These are phyloP conservation scores for Venturiaceae sp. DNA, from an alignment of 2,329 filamentous ascomycete species.

Conservation along the genomic window DNA sequence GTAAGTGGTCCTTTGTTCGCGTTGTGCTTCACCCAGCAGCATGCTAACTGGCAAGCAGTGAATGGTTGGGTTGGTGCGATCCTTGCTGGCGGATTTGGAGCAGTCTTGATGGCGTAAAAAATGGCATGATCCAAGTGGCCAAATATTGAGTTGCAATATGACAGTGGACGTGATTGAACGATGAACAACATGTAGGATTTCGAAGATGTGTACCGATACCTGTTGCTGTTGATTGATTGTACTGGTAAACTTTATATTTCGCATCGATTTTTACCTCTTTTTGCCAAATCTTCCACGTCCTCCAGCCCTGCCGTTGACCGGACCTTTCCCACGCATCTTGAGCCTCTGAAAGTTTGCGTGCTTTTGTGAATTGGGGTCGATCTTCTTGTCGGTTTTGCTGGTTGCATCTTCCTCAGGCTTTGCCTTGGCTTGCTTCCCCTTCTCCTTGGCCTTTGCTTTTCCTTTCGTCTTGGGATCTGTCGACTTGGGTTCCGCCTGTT, in stretches of 20 bases:
- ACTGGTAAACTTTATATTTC: neutral
- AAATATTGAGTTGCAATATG: no score
- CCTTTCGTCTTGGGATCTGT: conserved; percentile 10
- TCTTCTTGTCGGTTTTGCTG: conserved; percentile 23
- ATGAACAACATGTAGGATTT: no score
- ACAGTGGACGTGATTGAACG: no score
- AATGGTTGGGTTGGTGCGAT: neutral
- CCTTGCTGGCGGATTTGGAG: neutral
- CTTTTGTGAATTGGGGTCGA: conserved; percentile 31
- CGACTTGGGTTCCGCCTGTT: neutral
- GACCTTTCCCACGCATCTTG: conserved; percentile 38
- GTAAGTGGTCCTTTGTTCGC: neutral
- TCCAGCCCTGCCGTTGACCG: conserved; percentile 26
- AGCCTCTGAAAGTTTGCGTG: conserved; percentile 38
- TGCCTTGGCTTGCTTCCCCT: conserved; percentile 9
- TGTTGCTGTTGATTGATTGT: neutral
- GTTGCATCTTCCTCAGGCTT: conserved; percentile 12
- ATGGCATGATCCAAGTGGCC: no score
- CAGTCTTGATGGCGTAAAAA: neutral
- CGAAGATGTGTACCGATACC: neutral
- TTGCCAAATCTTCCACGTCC: conserved; percentile 28
- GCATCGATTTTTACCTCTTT: conserved; percentile 13
- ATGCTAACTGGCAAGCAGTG: neutral
- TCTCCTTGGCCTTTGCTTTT: conserved; percentile 12
- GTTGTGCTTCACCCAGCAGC: no score